Percentiles rank a stretch among this genome's conserved stretches.
Evolutionary conservation across 768 basidiomycete species (phyloP).

Genomic region (Leccinum imitatum): DNA sequence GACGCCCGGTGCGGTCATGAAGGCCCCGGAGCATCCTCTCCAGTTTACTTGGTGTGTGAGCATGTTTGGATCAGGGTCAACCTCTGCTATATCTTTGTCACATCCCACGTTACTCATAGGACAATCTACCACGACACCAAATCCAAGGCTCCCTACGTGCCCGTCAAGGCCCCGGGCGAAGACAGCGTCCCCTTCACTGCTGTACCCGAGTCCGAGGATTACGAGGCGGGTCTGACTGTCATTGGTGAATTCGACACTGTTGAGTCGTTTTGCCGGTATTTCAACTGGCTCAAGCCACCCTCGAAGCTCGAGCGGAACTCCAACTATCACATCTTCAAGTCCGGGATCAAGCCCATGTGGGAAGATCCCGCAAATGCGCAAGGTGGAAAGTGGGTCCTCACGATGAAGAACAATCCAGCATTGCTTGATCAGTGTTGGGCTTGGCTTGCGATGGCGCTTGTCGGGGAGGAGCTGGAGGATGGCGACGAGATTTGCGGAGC

Average conservation of each 20-base stretch:
- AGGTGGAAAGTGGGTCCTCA: slow-evolving; percentile 94
- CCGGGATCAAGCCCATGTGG: slow-evolving; percentile 96
- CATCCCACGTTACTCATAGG: slow-evolving; percentile 45
- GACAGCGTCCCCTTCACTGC: slow-evolving; percentile 33
- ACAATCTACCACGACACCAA: slow-evolving; percentile 91
- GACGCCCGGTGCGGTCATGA: slow-evolving; percentile 71
- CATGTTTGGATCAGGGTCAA: slow-evolving; percentile 1
- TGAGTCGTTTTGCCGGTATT: slow-evolving; percentile 86
- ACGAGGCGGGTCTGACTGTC: slow-evolving; percentile 82
- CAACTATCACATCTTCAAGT: slow-evolving; percentile 95
- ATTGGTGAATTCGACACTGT: slow-evolving; percentile 92
- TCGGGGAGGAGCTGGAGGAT: slow-evolving; percentile 63
- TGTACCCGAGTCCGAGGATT: slow-evolving; percentile 67
- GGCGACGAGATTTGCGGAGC: slow-evolving; percentile 80
- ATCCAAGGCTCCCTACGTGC: slow-evolving; percentile 50
- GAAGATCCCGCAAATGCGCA: slow-evolving; percentile 90
- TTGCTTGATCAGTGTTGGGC: slow-evolving; percentile 87
- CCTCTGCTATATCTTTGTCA: slow-evolving; percentile 1
- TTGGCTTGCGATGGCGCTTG: slow-evolving; percentile 88
- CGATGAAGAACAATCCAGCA: slow-evolving; percentile 81
- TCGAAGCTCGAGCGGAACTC: slow-evolving; percentile 85
- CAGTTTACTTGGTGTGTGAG: slow-evolving; percentile 71
- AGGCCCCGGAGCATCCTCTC: slow-evolving; percentile 76
- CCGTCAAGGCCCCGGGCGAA: slow-evolving; percentile 19
- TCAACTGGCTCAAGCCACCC: slow-evolving; percentile 93